These are phyloP conservation scores for Hyphodiscus sp. DNA, from an alignment of 2,329 filamentous ascomycete species.

Conservation along the genomic window DNA sequence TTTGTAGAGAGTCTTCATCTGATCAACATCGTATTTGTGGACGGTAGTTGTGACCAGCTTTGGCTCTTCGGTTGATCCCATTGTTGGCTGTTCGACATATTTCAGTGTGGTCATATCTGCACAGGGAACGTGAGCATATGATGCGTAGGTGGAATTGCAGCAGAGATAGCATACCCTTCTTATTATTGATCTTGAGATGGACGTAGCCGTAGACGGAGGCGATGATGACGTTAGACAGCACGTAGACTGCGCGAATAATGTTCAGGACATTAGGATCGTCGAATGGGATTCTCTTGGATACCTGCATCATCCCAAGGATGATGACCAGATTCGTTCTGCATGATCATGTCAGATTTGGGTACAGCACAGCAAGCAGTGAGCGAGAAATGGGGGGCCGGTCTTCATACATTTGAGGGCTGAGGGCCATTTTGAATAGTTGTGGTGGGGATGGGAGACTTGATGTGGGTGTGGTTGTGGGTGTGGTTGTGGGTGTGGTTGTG, in stretches of 20 bases:
- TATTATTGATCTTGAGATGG: slow-evolving; percentile 80
- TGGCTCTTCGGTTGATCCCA: slow-evolving; percentile 89
- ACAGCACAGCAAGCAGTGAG: background rate
- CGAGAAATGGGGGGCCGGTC: slow-evolving; percentile 5
- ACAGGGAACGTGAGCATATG: background rate
- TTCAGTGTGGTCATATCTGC: slow-evolving; percentile 94
- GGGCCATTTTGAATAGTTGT: slow-evolving; percentile 46
- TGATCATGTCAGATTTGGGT: slow-evolving; percentile 15
- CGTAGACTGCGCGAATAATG: slow-evolving; percentile 57
- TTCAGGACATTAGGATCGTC: slow-evolving; percentile 73
- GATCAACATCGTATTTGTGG: slow-evolving; percentile 85
- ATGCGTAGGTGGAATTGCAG: background rate
- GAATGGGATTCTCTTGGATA: slow-evolving; percentile 91
- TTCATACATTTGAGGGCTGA: slow-evolving; percentile 60
- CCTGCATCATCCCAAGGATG: slow-evolving; percentile 97
- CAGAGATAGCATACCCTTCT: slow-evolving; percentile 70
- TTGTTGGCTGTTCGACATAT: slow-evolving; percentile 91
- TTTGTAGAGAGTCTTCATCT: slow-evolving; percentile 81
- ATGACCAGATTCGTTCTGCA: slow-evolving; percentile 83
- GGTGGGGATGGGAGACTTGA: background rate
- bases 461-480: background rate
- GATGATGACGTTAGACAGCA: slow-evolving; percentile 71
- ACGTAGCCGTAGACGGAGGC: slow-evolving; percentile 78
- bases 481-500: no score
- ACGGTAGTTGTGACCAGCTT: slow-evolving; percentile 96